These are phyloP conservation scores for Platismatia glauca DNA, from an alignment of 495 filamentous ascomycete genomes.

Conservation along the genomic window DNA sequence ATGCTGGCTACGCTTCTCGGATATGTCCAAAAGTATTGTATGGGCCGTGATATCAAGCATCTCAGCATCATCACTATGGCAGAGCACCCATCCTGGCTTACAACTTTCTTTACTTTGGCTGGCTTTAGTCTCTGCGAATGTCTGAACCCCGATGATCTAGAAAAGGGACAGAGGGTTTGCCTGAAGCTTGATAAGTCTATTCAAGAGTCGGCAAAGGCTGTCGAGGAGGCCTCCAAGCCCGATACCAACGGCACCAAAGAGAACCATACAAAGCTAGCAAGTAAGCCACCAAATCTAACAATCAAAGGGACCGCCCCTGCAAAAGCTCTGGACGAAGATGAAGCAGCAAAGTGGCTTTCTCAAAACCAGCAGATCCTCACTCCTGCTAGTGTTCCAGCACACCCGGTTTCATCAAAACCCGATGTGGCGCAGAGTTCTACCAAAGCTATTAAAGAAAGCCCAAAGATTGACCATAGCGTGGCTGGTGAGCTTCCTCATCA, in stretches of 20 bases:
- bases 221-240: background rate
- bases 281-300: background rate
- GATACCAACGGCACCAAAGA: background rate
- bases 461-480: background rate
- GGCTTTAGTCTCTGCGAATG: slow-evolving; percentile 3
- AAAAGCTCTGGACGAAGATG: background rate
- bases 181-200: slow-evolving; percentile 1
- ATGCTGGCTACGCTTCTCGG: slow-evolving; percentile 2
- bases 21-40: slow-evolving; percentile 4
- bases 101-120: background rate
- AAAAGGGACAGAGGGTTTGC: background rate
- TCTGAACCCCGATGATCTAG: background rate
- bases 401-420: background rate
- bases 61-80: slow-evolving; percentile 1
- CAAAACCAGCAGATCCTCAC: slow-evolving; percentile 5
- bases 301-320: background rate
- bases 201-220: background rate
- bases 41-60: slow-evolving; percentile 3
- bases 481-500: background rate
- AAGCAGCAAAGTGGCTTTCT: slow-evolving; percentile 3
- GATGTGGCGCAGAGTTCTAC: background rate
- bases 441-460: background rate
- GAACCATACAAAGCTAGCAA: background rate
- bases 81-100: slow-evolving; percentile 4
- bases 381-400: background rate